Conservation (phyloP, 345 rosid species). For the Salix brachista region DNA sequence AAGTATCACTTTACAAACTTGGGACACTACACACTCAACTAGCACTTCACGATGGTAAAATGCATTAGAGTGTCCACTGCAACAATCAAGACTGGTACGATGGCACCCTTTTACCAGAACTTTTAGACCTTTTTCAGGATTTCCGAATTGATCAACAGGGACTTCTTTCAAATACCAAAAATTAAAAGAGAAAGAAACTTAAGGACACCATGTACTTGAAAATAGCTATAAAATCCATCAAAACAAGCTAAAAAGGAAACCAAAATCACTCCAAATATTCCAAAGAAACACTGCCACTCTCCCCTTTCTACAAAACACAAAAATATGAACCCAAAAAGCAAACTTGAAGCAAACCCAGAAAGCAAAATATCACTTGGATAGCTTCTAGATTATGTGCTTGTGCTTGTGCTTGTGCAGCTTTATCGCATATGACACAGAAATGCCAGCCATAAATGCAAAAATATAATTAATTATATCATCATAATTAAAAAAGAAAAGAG, state of each 20-base stretch:
- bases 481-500: too few relatives aligned
- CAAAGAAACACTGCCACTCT: slow-evolving; percentile 2
- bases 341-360: slow-evolving; percentile 5
- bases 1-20: too few relatives aligned
- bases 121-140: background rate
- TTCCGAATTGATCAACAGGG: background rate
- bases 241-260: background rate
- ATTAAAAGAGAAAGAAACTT: background rate
- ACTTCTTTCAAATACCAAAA: background rate
- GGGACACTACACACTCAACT: too few relatives aligned
- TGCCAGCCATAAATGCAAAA: background rate
- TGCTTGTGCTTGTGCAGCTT: background rate
- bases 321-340: background rate
- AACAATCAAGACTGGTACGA: background rate
- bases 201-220: background rate
- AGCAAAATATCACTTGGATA: background rate
- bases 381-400: background rate
- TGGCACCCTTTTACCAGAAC: background rate
- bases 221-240: background rate
- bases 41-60: background rate
- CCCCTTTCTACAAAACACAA: background rate
- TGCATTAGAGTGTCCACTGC: background rate
- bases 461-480: background rate
- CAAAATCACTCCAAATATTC: slow-evolving; percentile 4
- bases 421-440: background rate